These are phyloP conservation scores for Ambrosiella beaveri DNA, from an alignment of 2,329 filamentous ascomycete genomes.

Conservation along the genomic window DNA sequence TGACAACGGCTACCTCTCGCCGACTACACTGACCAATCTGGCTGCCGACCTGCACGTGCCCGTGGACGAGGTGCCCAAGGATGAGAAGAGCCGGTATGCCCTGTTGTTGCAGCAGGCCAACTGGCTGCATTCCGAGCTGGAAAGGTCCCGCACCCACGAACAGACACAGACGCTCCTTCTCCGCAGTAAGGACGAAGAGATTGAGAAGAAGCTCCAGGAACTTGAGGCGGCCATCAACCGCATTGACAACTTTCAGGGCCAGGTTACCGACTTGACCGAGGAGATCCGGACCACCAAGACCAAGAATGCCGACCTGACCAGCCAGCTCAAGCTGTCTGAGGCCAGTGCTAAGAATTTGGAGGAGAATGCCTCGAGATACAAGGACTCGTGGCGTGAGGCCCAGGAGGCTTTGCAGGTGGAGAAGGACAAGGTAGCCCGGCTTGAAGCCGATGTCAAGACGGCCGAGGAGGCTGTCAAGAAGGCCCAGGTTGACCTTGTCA, in stretches of 20 bases:
- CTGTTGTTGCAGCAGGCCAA: not conserved
- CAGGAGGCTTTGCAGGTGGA: no score
- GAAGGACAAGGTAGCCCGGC: no score
- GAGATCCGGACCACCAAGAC: no score
- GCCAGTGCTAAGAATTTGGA: no score
- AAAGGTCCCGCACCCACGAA: not conserved
- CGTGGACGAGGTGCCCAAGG: not conserved
- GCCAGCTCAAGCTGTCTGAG: no score
- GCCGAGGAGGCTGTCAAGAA: not conserved
- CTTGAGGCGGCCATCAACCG: not conserved
- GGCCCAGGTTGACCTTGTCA: not conserved
- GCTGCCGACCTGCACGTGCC: not conserved
- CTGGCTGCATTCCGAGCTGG: no score
- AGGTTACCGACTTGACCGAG: not conserved
- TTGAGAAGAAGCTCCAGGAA: not conserved
- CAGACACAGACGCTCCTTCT: not conserved
- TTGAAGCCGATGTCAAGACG: no score
- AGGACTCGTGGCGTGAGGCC: no score
- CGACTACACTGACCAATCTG: not conserved
- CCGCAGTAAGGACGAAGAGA: not conserved
- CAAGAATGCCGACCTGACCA: no score
- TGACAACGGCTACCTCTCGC: not conserved
- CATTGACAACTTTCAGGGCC: not conserved
- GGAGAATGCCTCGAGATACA: no score
- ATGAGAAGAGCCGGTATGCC: not conserved